Percentiles rank a stretch among this genome's conserved stretches.
Conservation (phyloP, 805 yeast genomes). For the Danielia reshetovae region DNA sequence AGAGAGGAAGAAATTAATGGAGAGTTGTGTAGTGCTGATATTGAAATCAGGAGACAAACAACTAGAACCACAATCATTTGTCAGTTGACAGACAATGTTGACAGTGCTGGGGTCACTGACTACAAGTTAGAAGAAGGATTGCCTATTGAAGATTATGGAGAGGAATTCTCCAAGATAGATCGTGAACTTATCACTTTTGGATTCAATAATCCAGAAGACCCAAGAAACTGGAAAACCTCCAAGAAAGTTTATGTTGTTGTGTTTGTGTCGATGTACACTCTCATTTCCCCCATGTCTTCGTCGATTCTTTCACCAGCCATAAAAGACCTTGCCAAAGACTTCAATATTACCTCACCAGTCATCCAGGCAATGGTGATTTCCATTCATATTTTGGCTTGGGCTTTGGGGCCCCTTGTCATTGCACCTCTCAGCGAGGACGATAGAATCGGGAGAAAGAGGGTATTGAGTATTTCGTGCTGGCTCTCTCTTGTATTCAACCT, state of each 20-base stretch:
- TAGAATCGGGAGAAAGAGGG: slow-evolving; percentile 31
- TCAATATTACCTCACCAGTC: slow-evolving; percentile 22
- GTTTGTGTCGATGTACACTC: slow-evolving; percentile 33
- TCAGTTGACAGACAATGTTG: slow-evolving; percentile 12
- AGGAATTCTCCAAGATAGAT: slow-evolving; percentile 28
- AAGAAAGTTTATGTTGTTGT: slow-evolving; percentile 21
- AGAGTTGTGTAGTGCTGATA: slow-evolving; percentile 25
- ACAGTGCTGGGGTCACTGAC: slow-evolving; percentile 1
- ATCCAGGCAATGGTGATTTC: slow-evolving; percentile 31
- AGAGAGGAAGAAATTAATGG: slow-evolving; percentile 32
- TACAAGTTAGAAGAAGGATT: slow-evolving; percentile 14
- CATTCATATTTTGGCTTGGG: slow-evolving; percentile 37
- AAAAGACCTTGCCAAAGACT: slow-evolving; percentile 24
- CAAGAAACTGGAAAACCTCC: slow-evolving; percentile 29
- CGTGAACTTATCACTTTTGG: slow-evolving; percentile 39
- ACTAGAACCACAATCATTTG: slow-evolving; percentile 29
- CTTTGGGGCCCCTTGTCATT: slow-evolving; percentile 35
- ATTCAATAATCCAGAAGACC: slow-evolving; percentile 29
- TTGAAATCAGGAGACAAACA: slow-evolving; percentile 26
- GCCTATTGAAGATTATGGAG: slow-evolving; percentile 27
- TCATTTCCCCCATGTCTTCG: slow-evolving; percentile 39
- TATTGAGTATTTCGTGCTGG: slow-evolving; percentile 34
- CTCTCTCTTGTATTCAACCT: slow-evolving; percentile 30
- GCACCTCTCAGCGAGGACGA: slow-evolving; percentile 39
- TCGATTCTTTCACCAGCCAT: slow-evolving; percentile 38